A percentile compares a stretch with the other conserved stretches of the same genome.
phyloP scores from a whole-genome alignment of 2,329 filamentous ascomycete genomes.

The Pseudogymnoascus pannorum region DNA sequence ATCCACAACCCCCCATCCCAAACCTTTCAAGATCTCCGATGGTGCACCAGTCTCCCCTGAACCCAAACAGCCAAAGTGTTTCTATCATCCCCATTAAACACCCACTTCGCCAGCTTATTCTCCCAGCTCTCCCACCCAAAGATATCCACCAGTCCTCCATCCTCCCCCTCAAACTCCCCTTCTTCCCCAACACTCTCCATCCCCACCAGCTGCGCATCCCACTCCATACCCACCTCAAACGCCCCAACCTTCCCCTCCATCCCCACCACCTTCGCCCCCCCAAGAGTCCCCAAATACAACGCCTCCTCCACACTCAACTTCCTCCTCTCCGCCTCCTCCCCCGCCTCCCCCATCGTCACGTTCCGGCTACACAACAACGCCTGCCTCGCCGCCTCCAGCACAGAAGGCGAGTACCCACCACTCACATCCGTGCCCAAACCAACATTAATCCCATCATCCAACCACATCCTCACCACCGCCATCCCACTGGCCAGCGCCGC shows the following conservation, averaged over 20 bases:
- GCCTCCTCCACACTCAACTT: conserved; percentile 82
- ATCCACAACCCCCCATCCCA: not conserved
- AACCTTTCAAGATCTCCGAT: conserved; percentile 27
- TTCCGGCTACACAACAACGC: conserved; percentile 72
- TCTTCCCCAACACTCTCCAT: conserved; percentile 44
- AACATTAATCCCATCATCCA: conserved; percentile 68
- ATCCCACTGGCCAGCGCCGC: conserved; percentile 72
- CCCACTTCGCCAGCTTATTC: conserved; percentile 85
- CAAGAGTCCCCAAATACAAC: conserved; percentile 78
- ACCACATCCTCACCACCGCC: conserved; percentile 65
- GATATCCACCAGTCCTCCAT: conserved; percentile 66
- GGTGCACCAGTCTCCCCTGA: conserved; percentile 71
- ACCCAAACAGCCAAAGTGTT: conserved; percentile 91
- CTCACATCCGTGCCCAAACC: conserved; percentile 88
- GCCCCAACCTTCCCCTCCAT: conserved; percentile 64
- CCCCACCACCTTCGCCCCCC: conserved; percentile 75
- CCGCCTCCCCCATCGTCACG: conserved; percentile 48
- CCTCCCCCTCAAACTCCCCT: conserved; percentile 27
- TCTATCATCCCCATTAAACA: conserved; percentile 87
- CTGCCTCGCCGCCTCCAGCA: conserved; percentile 77
- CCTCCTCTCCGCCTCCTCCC: conserved; percentile 36
- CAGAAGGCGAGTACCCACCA: conserved; percentile 75
- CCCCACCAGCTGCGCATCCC: conserved; percentile 79
- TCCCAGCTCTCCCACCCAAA: conserved; percentile 91
- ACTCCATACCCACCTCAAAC: conserved; percentile 82